These are phyloP conservation scores for Phytophthora nicotianae DNA, from an alignment of 352 stramenopile species.

Conservation along the genomic window DNA sequence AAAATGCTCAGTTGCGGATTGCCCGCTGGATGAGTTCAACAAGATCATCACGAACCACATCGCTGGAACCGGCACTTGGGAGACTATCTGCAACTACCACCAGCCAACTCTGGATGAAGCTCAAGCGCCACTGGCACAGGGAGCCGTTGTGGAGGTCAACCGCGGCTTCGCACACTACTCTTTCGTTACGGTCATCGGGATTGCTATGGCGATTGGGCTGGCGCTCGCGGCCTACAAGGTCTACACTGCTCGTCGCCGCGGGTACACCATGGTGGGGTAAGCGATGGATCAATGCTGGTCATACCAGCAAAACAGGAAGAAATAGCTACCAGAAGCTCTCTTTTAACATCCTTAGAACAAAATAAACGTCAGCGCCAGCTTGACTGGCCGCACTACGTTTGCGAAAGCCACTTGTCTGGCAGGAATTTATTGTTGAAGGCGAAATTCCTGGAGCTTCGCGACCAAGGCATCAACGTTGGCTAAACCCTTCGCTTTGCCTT, in stretches of 20 bases:
- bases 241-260: slow-evolving; percentile 47
- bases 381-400: background rate
- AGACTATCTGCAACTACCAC: slow-evolving; percentile 83
- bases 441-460: slow-evolving; percentile 50
- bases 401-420: background rate
- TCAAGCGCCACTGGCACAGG: slow-evolving; percentile 18
- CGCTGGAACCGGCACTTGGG: slow-evolving; percentile 71
- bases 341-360: slow-evolving; percentile 20
- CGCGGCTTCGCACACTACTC: slow-evolving; percentile 25
- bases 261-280: slow-evolving; percentile 55
- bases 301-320: slow-evolving; percentile 15
- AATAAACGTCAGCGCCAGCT: slow-evolving; percentile 5
- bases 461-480: slow-evolving; percentile 51
- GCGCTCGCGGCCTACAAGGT: slow-evolving; percentile 64
- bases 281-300: background rate
- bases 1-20: slow-evolving; percentile 82
- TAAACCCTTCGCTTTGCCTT: slow-evolving; percentile 77
- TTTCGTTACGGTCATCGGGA: slow-evolving; percentile 51
- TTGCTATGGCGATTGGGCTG: slow-evolving; percentile 49
- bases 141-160: slow-evolving; percentile 6
- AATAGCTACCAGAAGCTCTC: slow-evolving; percentile 11
- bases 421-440: slow-evolving; percentile 31
- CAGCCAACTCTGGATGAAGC: slow-evolving; percentile 26
- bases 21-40: slow-evolving; percentile 77
- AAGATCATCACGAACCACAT: slow-evolving; percentile 76